These are phyloP conservation scores for Sarocladium kiliense DNA, from an alignment of 2,329 filamentous ascomycete genomes.

Conservation along the genomic window DNA sequence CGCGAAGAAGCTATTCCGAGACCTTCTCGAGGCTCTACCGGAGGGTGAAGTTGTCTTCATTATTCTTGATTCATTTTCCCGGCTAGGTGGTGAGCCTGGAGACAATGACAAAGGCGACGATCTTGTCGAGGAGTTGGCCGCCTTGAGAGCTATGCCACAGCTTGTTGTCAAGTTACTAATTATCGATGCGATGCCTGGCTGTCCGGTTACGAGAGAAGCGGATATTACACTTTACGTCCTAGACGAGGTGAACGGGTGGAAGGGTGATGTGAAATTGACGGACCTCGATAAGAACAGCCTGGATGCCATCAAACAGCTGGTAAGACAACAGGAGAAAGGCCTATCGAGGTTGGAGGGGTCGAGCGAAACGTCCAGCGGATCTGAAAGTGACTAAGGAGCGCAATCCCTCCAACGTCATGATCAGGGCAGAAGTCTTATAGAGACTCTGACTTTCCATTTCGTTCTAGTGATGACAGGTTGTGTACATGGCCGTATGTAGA, in stretches of 20 bases:
- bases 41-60: neutral
- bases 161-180: neutral
- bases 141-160: neutral
- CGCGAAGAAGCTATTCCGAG: neutral
- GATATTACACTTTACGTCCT: neutral
- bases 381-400: neutral
- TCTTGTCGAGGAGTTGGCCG: neutral
- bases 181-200: neutral
- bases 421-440: no score
- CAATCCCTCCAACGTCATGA: no score
- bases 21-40: neutral
- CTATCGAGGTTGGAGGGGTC: neutral
- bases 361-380: neutral
- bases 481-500: no score
- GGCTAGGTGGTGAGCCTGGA: neutral
- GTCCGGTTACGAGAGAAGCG: neutral
- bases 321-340: neutral
- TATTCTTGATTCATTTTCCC: neutral
- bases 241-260: neutral
- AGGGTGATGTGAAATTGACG: neutral
- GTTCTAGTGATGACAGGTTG: no score
- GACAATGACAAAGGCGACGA: neutral
- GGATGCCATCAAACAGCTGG: neutral
- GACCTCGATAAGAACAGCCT: neutral
- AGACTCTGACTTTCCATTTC: no score